Base-by-base conservation (phyloP, 345 rosid genomes). In the Geranium rotundifolium region DNA sequence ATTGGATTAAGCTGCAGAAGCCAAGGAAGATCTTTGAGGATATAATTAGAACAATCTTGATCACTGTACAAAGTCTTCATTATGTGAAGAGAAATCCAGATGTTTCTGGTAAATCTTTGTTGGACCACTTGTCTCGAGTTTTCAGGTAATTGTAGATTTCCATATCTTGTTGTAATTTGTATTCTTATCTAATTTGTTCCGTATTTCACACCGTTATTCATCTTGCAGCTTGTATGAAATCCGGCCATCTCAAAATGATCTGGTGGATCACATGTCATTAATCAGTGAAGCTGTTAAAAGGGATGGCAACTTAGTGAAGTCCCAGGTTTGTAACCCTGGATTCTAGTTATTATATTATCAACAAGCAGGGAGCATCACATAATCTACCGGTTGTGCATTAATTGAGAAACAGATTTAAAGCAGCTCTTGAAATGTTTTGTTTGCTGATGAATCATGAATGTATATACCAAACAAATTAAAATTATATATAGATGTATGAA, bases 171-270 rank as follows among this genome's bases (percentile, higher is more conserved):
- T 41, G 3, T 16, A 41, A 14, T 58, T 7, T 75, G 37, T 19
- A 4, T 41, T 56, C 57, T 60, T 62, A 30, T 29, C 37, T 57
- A 54, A 20, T 65, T 60, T 16, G 15, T 55, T 20, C 17, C n/a
- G 17, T 20, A 19, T 37, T 55, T 67, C 58, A 62, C 39, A 46
- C 27, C 55, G 34, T 57, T 29, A 0, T 52, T 56, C 19, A 54
- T 60, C 60, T 71, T 85, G 69, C 69, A 93, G 99, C 68, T 75
- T 67, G 13, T 77, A 70, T 73, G 99, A 84, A 17, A 79, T 71
- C 59, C 76, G 76, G 75, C 97, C 96, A 49, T 83, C 90, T 2
- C 85, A 77, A 63, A 79, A 89, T 67, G 97, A 93, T 78, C 79
- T 93, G 81, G 81, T 81, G 59, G 85, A 87, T 60, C 87, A 90